Evolutionary conservation across 2,329 filamentous ascomycete species (phyloP).

Genomic region (Lachnellula occidentalis): DNA sequence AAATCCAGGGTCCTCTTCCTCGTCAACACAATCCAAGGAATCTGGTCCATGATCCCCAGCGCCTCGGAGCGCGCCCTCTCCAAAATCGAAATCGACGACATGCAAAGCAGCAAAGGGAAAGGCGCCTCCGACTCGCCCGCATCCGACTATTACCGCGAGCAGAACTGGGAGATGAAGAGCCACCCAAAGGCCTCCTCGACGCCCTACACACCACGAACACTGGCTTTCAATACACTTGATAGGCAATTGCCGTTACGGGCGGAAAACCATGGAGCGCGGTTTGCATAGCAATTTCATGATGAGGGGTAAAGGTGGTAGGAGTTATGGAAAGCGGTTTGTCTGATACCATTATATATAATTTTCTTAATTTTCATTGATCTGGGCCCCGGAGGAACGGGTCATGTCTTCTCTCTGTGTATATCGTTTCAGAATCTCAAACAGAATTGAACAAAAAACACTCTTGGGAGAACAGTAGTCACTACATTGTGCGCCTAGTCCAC

Average conservation of each 20-base stretch:
- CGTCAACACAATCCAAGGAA: slow-evolving; percentile 51
- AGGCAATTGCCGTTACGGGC: slow-evolving; percentile 45
- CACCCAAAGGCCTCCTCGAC: slow-evolving; percentile 36
- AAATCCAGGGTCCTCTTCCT: slow-evolving; percentile 52
- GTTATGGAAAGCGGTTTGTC: neutral
- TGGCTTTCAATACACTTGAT: slow-evolving; percentile 61
- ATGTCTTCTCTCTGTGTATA: neutral
- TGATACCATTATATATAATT: neutral
- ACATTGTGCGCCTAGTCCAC: neutral
- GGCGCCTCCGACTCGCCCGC: slow-evolving; percentile 26
- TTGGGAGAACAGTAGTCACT: neutral
- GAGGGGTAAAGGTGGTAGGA: neutral
- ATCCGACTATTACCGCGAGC: slow-evolving; percentile 37
- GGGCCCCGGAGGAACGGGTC: neutral
- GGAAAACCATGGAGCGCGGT: slow-evolving; percentile 3
- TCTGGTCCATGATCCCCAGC: slow-evolving; percentile 47
- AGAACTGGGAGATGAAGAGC: slow-evolving; percentile 54
- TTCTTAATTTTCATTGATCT: slow-evolving; percentile 4
- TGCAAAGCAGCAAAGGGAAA: slow-evolving; percentile 27
- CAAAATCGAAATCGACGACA: slow-evolving; percentile 47
- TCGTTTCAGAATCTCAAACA: neutral
- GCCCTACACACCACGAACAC: slow-evolving; percentile 60
- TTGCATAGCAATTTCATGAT: neutral
- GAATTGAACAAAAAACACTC: neutral
- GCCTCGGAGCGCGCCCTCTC: slow-evolving; percentile 38